Evolutionary conservation across 2,329 filamentous ascomycete genomes (phyloP).

Genomic region (Didymosphaeria variabile): DNA sequence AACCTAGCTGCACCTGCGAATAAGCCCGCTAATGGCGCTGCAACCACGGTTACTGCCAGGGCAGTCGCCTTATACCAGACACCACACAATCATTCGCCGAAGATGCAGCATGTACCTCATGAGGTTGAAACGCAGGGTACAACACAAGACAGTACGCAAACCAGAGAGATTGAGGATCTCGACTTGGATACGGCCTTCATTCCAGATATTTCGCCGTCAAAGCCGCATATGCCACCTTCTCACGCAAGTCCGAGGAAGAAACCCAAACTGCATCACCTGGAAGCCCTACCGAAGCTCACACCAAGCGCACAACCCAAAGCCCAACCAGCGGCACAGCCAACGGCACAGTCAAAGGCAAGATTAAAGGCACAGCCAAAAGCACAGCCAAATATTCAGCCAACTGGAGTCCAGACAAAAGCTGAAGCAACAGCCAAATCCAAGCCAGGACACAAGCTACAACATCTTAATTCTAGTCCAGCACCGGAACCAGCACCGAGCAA

Average conservation of each 20-base stretch:
- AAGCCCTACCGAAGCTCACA: not conserved
- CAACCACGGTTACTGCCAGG: not conserved
- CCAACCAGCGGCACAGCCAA: not conserved
- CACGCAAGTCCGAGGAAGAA: slow-evolving; percentile 13
- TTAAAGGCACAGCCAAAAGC: not conserved
- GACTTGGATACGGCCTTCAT: slow-evolving; percentile 3
- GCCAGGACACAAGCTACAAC: not conserved
- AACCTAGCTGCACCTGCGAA: not conserved
- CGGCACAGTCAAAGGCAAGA: not conserved
- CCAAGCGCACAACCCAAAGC: not conserved
- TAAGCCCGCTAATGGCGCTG: not conserved
- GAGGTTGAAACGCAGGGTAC: slow-evolving; percentile 1
- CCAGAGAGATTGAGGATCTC: not conserved
- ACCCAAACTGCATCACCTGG: slow-evolving; percentile 1
- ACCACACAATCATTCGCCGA: not conserved
- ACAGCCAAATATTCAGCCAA: not conserved
- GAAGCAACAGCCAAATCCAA: not conserved
- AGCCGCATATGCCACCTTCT: not conserved
- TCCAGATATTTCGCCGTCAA: not conserved
- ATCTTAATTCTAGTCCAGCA: not conserved
- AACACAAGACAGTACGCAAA: slow-evolving; percentile 7
- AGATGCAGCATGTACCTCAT: not conserved
- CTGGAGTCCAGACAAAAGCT: not conserved
- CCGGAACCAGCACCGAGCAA: not conserved
- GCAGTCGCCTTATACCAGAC: not conserved